Evolutionary conservation across 1,284 basidiomycete genomes (phyloP).

Genomic region (Trichosporon coremiiforme): DNA sequence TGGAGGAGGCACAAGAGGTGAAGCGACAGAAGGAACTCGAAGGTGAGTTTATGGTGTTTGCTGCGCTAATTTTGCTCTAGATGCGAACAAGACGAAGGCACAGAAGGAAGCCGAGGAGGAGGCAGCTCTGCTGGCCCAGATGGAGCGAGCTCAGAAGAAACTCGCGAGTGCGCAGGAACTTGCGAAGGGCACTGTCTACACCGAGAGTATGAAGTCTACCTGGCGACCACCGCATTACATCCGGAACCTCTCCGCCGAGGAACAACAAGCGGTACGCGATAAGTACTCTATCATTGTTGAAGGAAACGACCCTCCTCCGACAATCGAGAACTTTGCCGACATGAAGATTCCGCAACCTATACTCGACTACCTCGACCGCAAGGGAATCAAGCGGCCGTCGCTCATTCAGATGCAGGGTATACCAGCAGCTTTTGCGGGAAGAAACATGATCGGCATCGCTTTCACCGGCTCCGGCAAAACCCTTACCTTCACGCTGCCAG

Average conservation of each 20-base stretch:
- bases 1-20: constrained; percentile 91
- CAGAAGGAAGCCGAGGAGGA: constrained; percentile 87
- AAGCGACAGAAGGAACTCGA: constrained; percentile 76
- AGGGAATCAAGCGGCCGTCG: constrained; percentile 83
- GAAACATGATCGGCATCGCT: constrained; percentile 93
- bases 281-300: constrained; percentile 91
- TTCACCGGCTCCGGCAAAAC: constrained; percentile 94
- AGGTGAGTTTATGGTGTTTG: constrained; percentile 60
- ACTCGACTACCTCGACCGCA: constrained; percentile 76
- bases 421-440: constrained; percentile 87
- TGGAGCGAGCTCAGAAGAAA: constrained; percentile 80
- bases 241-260: constrained; percentile 67
- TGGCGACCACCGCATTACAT: constrained; percentile 89
- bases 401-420: constrained; percentile 99
- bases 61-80: constrained; percentile 56
- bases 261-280: constrained; percentile 76
- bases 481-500: constrained; percentile 83
- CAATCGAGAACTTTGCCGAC: constrained; percentile 89
- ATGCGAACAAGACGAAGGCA: constrained; percentile 78
- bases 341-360: constrained; percentile 94
- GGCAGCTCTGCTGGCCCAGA: constrained; percentile 85
- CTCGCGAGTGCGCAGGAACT: constrained; percentile 89
- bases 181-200: constrained; percentile 88
- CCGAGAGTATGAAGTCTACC: constrained; percentile 80
- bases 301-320: constrained; percentile 85